Conservation (phyloP, 768 basidiomycete species). For the Astraeus odoratus region DNA sequence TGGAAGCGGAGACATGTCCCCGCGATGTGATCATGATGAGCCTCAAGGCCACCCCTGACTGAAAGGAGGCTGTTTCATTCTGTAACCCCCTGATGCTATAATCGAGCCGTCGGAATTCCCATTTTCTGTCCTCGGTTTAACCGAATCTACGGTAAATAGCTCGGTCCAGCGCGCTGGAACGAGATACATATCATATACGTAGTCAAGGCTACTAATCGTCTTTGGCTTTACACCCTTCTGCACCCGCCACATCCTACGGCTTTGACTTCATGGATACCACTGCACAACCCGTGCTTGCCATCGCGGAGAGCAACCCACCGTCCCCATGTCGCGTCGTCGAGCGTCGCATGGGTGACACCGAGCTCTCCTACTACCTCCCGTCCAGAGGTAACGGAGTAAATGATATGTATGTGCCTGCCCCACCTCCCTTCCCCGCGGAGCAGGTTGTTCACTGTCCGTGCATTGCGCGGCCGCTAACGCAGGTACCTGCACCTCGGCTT, state of each 20-base stretch:
- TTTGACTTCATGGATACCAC: too few relatives aligned
- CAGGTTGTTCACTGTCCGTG: not conserved
- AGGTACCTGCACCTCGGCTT: conserved; percentile 82
- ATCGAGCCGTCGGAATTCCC: not conserved
- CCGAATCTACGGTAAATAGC: not conserved
- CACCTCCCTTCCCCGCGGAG: not conserved
- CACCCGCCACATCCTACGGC: not conserved
- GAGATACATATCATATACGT: too few relatives aligned
- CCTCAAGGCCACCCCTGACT: not conserved
- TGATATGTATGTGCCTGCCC: conserved; percentile 57
- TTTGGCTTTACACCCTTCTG: too few relatives aligned
- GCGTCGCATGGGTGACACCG: conserved; percentile 64
- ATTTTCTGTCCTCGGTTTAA: too few relatives aligned
- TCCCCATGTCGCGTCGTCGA: conserved; percentile 21
- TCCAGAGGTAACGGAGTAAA: conserved; percentile 77
- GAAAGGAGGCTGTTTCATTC: not conserved
- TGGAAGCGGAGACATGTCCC: not conserved
- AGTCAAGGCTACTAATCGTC: too few relatives aligned
- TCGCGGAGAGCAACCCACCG: too few relatives aligned
- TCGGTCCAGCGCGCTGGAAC: not conserved
- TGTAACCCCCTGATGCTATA: not conserved
- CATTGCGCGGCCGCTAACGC: not conserved
- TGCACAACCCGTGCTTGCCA: too few relatives aligned
- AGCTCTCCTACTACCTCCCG: conserved; percentile 74
- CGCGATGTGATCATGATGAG: not conserved